Evolutionary conservation across 2,329 filamentous ascomycete genomes (phyloP).

Genomic region (Lanzia echinophila): DNA sequence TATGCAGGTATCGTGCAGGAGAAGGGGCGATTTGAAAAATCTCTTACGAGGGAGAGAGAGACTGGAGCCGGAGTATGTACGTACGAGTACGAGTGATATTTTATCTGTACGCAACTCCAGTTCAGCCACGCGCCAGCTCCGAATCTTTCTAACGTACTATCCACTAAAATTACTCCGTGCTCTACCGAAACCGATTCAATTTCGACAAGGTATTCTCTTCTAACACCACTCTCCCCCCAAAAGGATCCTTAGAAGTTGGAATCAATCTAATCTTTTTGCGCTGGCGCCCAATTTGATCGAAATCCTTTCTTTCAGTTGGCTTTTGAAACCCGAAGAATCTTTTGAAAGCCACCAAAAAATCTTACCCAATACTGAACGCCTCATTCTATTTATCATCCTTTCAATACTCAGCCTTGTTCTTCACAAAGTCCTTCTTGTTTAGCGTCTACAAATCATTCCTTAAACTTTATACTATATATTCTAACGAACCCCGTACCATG

Average conservation of each 20-base stretch:
- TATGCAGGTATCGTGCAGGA: slow-evolving; percentile 1
- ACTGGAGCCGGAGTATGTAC: too few species aligned
- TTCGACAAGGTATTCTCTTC: too few species aligned
- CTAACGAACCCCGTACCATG: slow-evolving; percentile 19
- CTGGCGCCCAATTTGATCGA: background rate
- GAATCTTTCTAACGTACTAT: too few species aligned
- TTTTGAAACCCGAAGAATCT: background rate
- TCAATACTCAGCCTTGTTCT: slow-evolving; percentile 9
- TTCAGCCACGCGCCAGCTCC: too few species aligned
- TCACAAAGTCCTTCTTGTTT: background rate
- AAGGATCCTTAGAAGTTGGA: background rate
- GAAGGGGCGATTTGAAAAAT: too few species aligned
- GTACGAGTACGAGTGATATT: too few species aligned
- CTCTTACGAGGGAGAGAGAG: too few species aligned
- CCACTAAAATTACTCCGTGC: too few species aligned
- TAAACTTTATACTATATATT: slow-evolving; percentile 6
- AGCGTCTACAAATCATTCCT: slow-evolving; percentile 9
- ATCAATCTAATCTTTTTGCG: background rate
- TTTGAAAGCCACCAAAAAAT: slow-evolving; percentile 17
- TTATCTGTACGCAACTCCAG: too few species aligned
- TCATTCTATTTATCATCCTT: background rate
- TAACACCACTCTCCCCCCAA: too few species aligned
- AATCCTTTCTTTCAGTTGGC: background rate
- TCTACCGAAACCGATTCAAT: too few species aligned
- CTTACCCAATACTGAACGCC: background rate